Conservation (phyloP, 2,329 filamentous ascomycete species). For the Domatiomyces catenatus region DNA sequence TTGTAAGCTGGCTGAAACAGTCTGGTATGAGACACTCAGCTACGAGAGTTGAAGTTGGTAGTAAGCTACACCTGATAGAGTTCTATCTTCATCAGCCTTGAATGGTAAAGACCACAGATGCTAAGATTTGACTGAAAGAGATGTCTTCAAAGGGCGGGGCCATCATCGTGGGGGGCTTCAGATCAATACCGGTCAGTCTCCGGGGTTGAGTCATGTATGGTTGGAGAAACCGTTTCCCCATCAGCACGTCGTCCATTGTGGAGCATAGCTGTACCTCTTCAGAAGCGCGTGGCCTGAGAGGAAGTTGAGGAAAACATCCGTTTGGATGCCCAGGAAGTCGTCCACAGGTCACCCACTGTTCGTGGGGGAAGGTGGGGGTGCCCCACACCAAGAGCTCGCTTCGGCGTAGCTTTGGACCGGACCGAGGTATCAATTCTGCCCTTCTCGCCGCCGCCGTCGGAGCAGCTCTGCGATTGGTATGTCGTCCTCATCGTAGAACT, state of each 20-base stretch:
- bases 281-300: not conserved
- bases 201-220: not conserved
- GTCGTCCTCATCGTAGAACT: conserved; percentile 49
- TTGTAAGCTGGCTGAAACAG: not conserved
- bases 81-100: not conserved
- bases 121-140: not conserved
- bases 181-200: not conserved
- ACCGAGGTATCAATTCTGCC: not conserved
- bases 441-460: conserved; percentile 18
- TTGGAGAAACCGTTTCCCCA: not conserved
- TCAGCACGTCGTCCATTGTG: not conserved
- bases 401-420: not conserved
- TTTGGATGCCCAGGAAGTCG: not conserved
- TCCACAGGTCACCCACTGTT: not conserved
- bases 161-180: not conserved
- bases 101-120: not conserved
- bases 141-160: not conserved
- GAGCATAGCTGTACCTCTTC: not conserved
- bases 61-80: not conserved
- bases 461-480: conserved; percentile 43
- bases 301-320: not conserved
- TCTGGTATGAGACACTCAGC: not conserved
- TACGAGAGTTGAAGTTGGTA: not conserved
- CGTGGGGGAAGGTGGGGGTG: not conserved
- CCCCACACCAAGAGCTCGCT: not conserved